Evolutionary conservation across 23 red algal species (phyloP).

Genomic region (Chondrus crispus): DNA sequence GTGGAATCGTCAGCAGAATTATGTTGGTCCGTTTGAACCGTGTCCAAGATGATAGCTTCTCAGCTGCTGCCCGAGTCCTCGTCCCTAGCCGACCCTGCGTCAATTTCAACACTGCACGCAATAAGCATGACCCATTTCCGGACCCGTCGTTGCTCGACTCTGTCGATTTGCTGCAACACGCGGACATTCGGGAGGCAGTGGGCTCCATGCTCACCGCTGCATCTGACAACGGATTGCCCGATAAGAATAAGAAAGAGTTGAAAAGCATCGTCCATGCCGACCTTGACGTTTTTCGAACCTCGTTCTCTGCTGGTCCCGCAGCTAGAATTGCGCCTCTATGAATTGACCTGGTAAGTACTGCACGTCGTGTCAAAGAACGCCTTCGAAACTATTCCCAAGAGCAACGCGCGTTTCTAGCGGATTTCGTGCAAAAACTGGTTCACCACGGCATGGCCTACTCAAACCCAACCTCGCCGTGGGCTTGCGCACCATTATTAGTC

Average conservation of each 20-base stretch:
- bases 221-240: background rate
- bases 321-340: background rate
- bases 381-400: conserved; percentile 43
- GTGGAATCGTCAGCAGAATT: background rate
- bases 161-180: background rate
- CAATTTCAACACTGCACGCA: background rate
- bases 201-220: background rate
- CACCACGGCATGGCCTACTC: background rate
- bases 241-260: background rate
- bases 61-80: background rate
- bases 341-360: background rate
- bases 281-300: conserved; percentile 1
- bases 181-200: background rate
- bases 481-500: conserved; percentile 12
- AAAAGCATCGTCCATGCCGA: background rate
- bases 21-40: background rate
- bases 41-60: background rate
- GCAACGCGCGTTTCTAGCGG: background rate
- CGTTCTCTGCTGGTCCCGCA: background rate
- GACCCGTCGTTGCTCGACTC: background rate
- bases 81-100: background rate
- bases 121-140: background rate
- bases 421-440: conserved; percentile 2
- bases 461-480: conserved; percentile 25
- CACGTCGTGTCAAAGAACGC: background rate